Conservation (phyloP, 2,329 filamentous ascomycete genomes). For the Curvularia verruculosa region DNA sequence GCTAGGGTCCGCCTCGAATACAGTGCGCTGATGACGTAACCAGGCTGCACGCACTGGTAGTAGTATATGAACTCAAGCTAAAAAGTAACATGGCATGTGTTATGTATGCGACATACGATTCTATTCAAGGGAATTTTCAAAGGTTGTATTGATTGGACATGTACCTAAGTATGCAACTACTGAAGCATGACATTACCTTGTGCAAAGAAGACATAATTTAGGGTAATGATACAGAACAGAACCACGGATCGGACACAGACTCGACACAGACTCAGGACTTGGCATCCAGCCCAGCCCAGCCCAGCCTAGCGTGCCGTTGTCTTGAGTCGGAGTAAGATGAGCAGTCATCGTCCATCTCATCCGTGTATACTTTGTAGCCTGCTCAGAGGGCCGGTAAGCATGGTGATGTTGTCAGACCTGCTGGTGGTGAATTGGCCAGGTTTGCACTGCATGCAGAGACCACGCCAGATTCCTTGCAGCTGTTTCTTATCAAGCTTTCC, state of each 20-base stretch:
- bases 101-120: no score
- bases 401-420: neutral
- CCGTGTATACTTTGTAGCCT: neutral
- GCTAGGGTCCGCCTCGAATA: neutral
- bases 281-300: neutral
- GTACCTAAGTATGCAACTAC: neutral
- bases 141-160: neutral
- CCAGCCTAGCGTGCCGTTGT: neutral
- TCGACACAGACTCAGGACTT: neutral
- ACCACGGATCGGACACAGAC: neutral
- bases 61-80: neutral
- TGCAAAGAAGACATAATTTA: neutral
- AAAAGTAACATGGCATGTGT: neutral
- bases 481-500: conserved; percentile 4
- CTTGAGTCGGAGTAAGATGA: neutral
- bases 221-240: neutral
- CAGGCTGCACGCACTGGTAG: neutral
- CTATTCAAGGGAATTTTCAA: neutral
- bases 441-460: conserved; percentile 14
- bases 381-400: neutral
- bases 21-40: conserved; percentile 1
- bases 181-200: neutral
- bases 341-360: neutral
- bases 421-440: neutral
- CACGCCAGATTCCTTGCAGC: conserved; percentile 12